These are phyloP conservation scores for Apostasia shenzhenica DNA, from an alignment of 106 monocot genomes.

Conservation along the genomic window DNA sequence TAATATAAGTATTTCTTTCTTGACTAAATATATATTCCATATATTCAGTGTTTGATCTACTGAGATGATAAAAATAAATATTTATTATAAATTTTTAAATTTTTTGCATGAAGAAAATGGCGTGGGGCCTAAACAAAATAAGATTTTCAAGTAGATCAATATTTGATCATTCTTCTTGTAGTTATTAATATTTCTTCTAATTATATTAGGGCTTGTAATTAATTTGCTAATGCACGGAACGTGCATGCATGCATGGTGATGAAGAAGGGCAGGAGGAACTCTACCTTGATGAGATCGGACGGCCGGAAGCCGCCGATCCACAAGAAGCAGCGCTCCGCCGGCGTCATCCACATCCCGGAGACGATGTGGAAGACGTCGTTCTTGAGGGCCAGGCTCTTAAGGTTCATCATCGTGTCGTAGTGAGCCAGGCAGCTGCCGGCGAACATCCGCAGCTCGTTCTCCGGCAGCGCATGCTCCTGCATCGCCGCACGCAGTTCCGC, in stretches of 20 bases:
- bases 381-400: constrained; percentile 35
- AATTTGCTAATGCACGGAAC: background rate
- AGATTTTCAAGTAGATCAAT: too few species aligned
- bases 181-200: background rate
- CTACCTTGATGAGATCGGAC: constrained; percentile 72
- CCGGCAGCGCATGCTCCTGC: constrained; percentile 32
- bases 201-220: background rate
- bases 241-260: background rate
- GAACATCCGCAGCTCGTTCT: constrained; percentile 46
- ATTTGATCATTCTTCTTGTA: too few species aligned
- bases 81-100: too few species aligned
- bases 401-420: constrained; percentile 39
- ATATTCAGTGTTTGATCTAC: too few species aligned
- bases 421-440: constrained; percentile 47
- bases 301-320: constrained; percentile 85
- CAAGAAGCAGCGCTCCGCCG: constrained; percentile 78
- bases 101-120: too few species aligned
- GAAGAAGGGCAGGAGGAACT: too few species aligned
- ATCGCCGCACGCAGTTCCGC: constrained; percentile 38
- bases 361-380: constrained; percentile 71
- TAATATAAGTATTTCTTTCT: too few species aligned
- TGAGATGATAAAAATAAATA: too few species aligned
- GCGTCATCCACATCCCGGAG: constrained; percentile 70
- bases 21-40: too few species aligned
- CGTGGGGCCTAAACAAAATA: too few species aligned